Evolutionary conservation across 2,329 filamentous ascomycete genomes (phyloP).

Genomic region (Cordyceps pruinosa): DNA sequence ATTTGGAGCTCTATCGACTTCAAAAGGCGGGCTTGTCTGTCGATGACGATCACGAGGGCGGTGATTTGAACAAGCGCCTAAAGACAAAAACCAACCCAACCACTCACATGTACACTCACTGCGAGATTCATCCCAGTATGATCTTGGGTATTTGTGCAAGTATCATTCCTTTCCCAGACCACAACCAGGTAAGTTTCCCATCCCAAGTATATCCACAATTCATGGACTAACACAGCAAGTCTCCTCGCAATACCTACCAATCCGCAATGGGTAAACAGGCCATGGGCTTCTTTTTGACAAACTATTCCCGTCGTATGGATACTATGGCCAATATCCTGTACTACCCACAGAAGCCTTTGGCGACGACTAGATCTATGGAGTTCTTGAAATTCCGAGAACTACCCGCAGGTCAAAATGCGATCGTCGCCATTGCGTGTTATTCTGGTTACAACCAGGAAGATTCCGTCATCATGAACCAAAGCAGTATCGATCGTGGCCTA

Average conservation of each 20-base stretch:
- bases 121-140: conserved; percentile 99
- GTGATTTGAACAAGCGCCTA: conserved; percentile 75
- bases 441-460: conserved; percentile 99
- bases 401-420: conserved; percentile 94
- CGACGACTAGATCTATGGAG: conserved; percentile 96
- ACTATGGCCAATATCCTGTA: conserved; percentile 99
- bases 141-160: conserved; percentile 96
- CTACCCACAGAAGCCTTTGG: conserved; percentile 95
- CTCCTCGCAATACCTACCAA: conserved; percentile 97
- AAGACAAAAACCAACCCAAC: conserved; percentile 82
- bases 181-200: conserved; percentile 65
- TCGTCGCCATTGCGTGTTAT: conserved; percentile 95
- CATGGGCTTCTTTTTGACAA: conserved; percentile 98
- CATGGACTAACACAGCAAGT: conserved; percentile 41
- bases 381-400: conserved; percentile 97
- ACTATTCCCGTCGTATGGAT: conserved; percentile 95
- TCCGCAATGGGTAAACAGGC: conserved; percentile 99
- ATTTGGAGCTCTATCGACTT: conserved; percentile 71
- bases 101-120: conserved; percentile 92
- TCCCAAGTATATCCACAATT: conserved; percentile 24
- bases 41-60: conserved; percentile 50
- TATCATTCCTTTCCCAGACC: conserved; percentile 98
- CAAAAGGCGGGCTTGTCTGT: conserved; percentile 59
- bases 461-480: conserved; percentile 99
- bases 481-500: conserved; percentile 92